Evolutionary conservation across 139 green algal species (phyloP), one percentile per base, ranked within the genome.

Genomic region (Haematococcus sp.): DNA sequence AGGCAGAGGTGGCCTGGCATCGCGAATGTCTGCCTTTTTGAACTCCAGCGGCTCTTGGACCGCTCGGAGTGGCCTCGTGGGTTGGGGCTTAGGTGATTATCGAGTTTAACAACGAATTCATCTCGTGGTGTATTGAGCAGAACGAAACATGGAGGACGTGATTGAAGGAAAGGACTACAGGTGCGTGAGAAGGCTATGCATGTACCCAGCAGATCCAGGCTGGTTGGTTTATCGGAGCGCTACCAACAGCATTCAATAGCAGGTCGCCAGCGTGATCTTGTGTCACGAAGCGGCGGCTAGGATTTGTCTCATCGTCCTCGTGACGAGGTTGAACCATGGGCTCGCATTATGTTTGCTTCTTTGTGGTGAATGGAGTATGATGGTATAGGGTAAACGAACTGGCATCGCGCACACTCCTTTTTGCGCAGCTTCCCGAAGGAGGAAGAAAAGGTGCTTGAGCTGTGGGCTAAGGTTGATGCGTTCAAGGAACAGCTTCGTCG

Each of bases 401-500:
- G 4, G 31, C 20, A 22, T 56, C 35, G 44, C 40, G 4, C 5
- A 15, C 40, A 56, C 35, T 28, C 61, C 28, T 46, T 49, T n/a
- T 9, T 27, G 5, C 13, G 22, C 28, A 84, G 75, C 68, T 99
- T 99, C 67, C 93, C 95, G 1, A 77, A 85, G 15, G 87, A 97
- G 69, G 95, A 99, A 70, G 82, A 95, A 78, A 81, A 80, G 20
- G 86, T 95, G 0, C 75, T 99, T 1, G 59, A 76, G 52, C 84
- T 96, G 4, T 99, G 95, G 95, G 79, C 95, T 13, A 68, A 87
- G 0, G 83, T 92, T 5, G 85, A 95, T 71, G 91, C 90, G 0
- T 97, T 96, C 75, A 78, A 91, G 51, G 88, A 97, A 82, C 95
- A 98, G 89, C 79, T 98, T 46, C 66, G 79, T 22, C 84, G 86